A percentile compares a stretch with the other conserved stretches of the same genome.
These are phyloP conservation scores for Auricularia heimuer DNA, from an alignment of 768 basidiomycete species.

Conservation along the genomic window DNA sequence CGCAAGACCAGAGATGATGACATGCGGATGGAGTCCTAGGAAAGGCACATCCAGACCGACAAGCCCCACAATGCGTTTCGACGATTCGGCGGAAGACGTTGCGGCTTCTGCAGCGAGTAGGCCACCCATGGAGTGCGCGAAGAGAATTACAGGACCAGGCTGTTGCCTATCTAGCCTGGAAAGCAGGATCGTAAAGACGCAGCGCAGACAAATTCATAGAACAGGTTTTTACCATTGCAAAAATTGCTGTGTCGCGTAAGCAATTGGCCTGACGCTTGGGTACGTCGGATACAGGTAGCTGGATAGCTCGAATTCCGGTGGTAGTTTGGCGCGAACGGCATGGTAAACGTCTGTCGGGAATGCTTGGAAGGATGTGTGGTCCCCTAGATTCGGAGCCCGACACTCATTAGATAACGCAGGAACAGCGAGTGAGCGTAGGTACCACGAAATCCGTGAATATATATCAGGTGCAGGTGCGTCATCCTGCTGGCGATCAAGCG, in stretches of 20 bases:
- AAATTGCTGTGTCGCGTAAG: constrained; percentile 41
- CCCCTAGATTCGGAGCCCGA: constrained; percentile 25
- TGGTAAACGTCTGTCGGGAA: constrained; percentile 48
- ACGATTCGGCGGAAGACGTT: constrained; percentile 13
- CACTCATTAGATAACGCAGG: not conserved
- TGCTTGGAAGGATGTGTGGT: constrained; percentile 51
- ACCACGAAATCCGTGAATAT: constrained; percentile 40
- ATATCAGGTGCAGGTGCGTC: constrained; percentile 35
- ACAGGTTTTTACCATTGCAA: constrained; percentile 36
- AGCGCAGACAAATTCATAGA: not conserved
- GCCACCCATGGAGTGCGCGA: constrained; percentile 55
- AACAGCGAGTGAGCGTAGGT: not conserved
- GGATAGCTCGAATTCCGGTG: constrained; percentile 28
- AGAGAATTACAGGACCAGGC: constrained; percentile 43
- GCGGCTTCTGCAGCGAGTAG: constrained; percentile 49
- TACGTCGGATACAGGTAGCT: constrained; percentile 51
- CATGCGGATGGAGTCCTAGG: constrained; percentile 54
- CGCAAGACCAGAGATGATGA: constrained; percentile 45
- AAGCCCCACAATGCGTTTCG: constrained; percentile 35
- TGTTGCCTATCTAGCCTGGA: constrained; percentile 45
- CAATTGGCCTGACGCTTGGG: constrained; percentile 45
- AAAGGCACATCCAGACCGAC: constrained; percentile 52
- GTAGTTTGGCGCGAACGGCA: constrained; percentile 22
- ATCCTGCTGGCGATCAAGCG: not conserved
- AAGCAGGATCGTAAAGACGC: not conserved